These are phyloP conservation scores for Pugionium cornutum DNA, from an alignment of 345 rosid species.

Conservation along the genomic window DNA sequence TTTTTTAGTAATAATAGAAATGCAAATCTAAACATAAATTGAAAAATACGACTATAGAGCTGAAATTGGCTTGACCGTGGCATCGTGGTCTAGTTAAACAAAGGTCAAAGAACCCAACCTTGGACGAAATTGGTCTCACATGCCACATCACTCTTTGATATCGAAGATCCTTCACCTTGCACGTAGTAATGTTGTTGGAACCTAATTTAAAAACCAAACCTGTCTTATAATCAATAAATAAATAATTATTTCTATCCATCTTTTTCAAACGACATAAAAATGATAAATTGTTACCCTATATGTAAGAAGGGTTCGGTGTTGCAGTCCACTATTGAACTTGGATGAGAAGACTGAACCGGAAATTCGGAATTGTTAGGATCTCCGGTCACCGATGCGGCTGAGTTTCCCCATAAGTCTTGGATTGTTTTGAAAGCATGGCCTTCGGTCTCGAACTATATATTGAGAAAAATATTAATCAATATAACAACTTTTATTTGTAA, in stretches of 20 bases:
- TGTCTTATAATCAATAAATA: not conserved
- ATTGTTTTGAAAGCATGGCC: constrained; percentile 54
- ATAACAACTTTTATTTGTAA: not conserved
- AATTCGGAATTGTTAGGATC: constrained; percentile 45
- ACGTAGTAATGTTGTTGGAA: constrained; percentile 65
- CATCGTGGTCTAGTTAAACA: constrained; percentile 28
- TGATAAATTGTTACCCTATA: constrained; percentile 54
- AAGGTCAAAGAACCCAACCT: constrained; percentile 70
- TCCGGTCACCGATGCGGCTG: constrained; percentile 34
- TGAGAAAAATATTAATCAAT: not conserved
- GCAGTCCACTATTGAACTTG: constrained; percentile 47
- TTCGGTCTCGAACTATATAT: constrained; percentile 63
- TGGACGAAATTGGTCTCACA: constrained; percentile 75
- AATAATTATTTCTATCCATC: not conserved
- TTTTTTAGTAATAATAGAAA: too few relatives aligned
- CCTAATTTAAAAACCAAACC: constrained; percentile 22
- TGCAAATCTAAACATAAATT: not conserved
- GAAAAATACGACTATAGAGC: constrained; percentile 7
- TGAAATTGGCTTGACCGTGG: constrained; percentile 13
- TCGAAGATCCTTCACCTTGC: constrained; percentile 68
- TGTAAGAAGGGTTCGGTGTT: constrained; percentile 67
- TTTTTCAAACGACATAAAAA: not conserved
- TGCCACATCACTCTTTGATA: constrained; percentile 46
- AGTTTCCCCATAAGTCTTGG: constrained; percentile 60
- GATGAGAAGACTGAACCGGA: constrained; percentile 52